Evolutionary conservation across 1,284 basidiomycete genomes (phyloP).

Genomic region (Moesziomyces sp.): DNA sequence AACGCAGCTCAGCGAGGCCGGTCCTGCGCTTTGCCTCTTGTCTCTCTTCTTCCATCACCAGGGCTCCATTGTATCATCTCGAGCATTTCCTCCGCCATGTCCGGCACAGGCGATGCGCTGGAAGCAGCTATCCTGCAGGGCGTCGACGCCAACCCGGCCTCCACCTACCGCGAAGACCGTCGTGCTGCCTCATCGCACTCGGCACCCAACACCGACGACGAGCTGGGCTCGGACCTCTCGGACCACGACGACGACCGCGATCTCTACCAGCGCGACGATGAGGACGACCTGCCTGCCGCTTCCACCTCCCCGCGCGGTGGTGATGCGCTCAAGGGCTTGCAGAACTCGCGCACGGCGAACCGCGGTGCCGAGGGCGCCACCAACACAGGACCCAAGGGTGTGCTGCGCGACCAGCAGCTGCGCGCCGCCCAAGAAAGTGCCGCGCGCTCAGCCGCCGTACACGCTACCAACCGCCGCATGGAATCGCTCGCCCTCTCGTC

Average conservation of each 20-base stretch:
- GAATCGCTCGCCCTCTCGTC: slow-evolving; percentile 35
- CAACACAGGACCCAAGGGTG: slow-evolving; percentile 60
- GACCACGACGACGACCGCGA: slow-evolving; percentile 29
- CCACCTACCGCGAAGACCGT: slow-evolving; percentile 32
- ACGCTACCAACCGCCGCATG: slow-evolving; percentile 39
- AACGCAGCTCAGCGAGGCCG: not conserved
- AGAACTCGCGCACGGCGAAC: slow-evolving; percentile 15
- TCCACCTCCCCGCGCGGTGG: slow-evolving; percentile 1
- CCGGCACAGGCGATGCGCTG: slow-evolving; percentile 32
- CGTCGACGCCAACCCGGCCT: slow-evolving; percentile 25
- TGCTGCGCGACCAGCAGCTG: slow-evolving; percentile 44
- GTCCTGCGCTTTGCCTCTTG: not conserved
- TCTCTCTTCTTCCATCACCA: not conserved
- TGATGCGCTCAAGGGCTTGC: slow-evolving; percentile 11
- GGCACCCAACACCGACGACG: slow-evolving; percentile 49
- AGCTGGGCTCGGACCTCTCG: slow-evolving; percentile 50
- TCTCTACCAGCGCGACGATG: slow-evolving; percentile 19
- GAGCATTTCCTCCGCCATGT: slow-evolving; percentile 13
- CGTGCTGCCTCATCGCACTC: slow-evolving; percentile 19
- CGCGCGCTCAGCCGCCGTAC: slow-evolving; percentile 15
- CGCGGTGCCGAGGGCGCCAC: slow-evolving; percentile 32
- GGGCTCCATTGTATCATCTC: too few species aligned
- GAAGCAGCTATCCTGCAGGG: slow-evolving; percentile 49
- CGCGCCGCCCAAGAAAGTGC: slow-evolving; percentile 21
- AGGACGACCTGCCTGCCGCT: slow-evolving; percentile 7